These are phyloP conservation scores for Fusarium siculi DNA, from an alignment of 2,329 filamentous ascomycete species.

Conservation along the genomic window DNA sequence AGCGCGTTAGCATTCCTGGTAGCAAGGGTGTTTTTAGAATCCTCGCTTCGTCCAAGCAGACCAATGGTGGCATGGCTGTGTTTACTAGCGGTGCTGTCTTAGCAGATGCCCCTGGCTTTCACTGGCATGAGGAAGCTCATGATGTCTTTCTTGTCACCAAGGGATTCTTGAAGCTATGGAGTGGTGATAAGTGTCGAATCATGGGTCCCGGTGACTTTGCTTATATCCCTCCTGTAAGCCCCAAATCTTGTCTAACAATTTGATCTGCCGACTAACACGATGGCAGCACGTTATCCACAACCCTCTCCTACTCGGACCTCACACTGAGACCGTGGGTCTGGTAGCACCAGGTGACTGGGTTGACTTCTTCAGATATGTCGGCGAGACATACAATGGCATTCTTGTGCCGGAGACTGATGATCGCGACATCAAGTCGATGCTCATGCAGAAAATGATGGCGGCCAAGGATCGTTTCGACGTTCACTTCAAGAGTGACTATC, in stretches of 20 bases:
- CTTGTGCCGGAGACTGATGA: constrained; percentile 62
- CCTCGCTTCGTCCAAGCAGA: constrained; percentile 62
- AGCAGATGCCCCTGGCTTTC: constrained; percentile 61
- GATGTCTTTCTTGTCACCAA: constrained; percentile 68
- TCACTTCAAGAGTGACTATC: constrained; percentile 60
- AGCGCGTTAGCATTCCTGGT: constrained; percentile 62
- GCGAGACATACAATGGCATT: constrained; percentile 61
- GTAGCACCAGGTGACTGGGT: constrained; percentile 69
- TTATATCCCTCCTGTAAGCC: constrained; percentile 63
- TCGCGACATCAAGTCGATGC: constrained; percentile 60
- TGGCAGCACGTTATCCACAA: constrained; percentile 62
- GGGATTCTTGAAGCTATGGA: constrained; percentile 66
- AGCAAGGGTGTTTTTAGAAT: constrained; percentile 63
- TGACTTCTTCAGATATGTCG: constrained; percentile 69
- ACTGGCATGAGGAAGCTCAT: constrained; percentile 66
- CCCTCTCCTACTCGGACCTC: constrained; percentile 63
- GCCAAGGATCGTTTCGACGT: constrained; percentile 65
- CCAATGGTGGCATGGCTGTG: constrained; percentile 60
- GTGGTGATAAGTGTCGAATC: constrained; percentile 64
- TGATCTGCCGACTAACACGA: not conserved
- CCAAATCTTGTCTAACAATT: not conserved
- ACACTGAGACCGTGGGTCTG: constrained; percentile 65
- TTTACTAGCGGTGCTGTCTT: constrained; percentile 60
- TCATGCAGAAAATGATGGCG: constrained; percentile 66
- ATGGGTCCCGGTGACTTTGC: constrained; percentile 67